A percentile compares a stretch with the other conserved stretches of the same genome.
phyloP scores from a whole-genome alignment of 179 eudicot species.

The Pouteria campechiana region DNA sequence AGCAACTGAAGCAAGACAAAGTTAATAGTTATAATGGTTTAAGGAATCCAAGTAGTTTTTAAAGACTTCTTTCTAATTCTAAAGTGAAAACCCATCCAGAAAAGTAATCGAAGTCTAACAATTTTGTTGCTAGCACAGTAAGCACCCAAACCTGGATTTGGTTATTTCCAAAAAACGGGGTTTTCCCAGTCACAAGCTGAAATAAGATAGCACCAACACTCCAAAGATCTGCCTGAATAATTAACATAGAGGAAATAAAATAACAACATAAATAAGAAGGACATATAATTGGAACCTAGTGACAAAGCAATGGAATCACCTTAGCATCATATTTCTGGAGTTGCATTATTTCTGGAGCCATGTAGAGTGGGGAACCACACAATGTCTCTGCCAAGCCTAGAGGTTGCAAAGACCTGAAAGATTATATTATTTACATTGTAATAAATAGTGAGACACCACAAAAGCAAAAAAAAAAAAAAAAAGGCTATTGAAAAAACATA shows the following conservation, averaged over 20 bases:
- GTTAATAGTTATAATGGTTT: constrained; percentile 1
- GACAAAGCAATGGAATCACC: constrained; percentile 33
- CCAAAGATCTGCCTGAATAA: constrained; percentile 92
- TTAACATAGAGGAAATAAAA: constrained; percentile 7
- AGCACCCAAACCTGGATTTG: constrained; percentile 61
- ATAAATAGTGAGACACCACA: too few species aligned
- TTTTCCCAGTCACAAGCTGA: constrained; percentile 90
- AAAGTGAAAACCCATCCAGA: too few species aligned
- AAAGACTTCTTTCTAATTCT: background rate
- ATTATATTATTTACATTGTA: too few species aligned
- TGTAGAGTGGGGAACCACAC: constrained; percentile 96
- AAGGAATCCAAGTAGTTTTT: background rate
- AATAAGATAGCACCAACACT: constrained; percentile 84
- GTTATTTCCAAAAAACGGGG: constrained; percentile 83
- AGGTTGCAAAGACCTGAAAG: constrained; percentile 95
- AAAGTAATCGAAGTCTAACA: background rate
- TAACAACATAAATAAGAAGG: background rate
- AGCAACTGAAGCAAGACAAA: constrained; percentile 52
- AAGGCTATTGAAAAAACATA: too few species aligned
- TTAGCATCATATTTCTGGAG: constrained; percentile 93
- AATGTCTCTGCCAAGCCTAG: constrained; percentile 94
- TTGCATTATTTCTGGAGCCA: constrained; percentile 99
- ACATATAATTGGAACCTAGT: background rate
- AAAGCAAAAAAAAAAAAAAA: background rate
- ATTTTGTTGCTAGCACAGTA: background rate